Evolutionary conservation across 129 eudicot genomes (phyloP).

Genomic region (Ambrosia trifida): DNA sequence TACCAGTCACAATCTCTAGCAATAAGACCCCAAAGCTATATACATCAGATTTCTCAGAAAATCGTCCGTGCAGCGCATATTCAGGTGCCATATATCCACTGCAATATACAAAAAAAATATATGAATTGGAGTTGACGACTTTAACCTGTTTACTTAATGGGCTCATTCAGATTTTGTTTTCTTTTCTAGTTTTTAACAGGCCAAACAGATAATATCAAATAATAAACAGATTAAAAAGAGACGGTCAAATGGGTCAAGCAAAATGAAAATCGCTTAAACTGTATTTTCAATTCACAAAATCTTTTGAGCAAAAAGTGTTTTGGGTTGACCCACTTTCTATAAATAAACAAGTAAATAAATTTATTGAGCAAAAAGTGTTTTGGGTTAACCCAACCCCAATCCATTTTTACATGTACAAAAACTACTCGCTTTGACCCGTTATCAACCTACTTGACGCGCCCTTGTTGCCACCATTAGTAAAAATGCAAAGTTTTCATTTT

Average conservation of each 20-base stretch:
- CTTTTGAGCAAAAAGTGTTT: not conserved
- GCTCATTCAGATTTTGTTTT: not conserved
- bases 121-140: not conserved
- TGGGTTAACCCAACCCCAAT: no score
- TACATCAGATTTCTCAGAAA: constrained; percentile 34
- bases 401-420: not conserved
- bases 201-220: not conserved
- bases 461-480: not conserved
- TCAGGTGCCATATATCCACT: constrained; percentile 45
- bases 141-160: not conserved
- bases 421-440: not conserved
- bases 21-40: constrained; percentile 33
- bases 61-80: constrained; percentile 34
- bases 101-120: constrained; percentile 14
- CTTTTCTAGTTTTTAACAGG: not conserved
- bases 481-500: constrained; percentile 12
- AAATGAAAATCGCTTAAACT: not conserved
- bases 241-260: not conserved
- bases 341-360: no score
- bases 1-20: constrained; percentile 37
- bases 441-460: no score
- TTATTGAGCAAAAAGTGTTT: not conserved
- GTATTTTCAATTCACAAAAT: not conserved
- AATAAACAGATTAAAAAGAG: not conserved
- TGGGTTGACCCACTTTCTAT: not conserved